phyloP scores from a whole-genome alignment of 108 stramenopile genomes.

The Cylindrotheca closterium region DNA sequence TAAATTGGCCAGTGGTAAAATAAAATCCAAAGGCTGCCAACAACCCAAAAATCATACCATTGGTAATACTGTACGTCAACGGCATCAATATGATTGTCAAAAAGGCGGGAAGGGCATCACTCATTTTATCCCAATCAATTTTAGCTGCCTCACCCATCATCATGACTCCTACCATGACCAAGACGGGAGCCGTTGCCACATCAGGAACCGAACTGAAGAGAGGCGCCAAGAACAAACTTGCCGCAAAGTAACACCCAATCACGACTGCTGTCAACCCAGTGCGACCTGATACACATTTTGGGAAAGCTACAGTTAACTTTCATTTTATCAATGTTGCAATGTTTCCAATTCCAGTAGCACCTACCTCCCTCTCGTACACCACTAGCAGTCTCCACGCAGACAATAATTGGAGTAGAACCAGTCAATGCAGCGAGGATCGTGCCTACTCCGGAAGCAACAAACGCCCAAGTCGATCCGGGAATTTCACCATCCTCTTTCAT shows the following conservation, averaged over 20 bases:
- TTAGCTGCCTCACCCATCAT: conserved; percentile 54
- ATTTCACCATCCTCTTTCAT: conserved; percentile 41
- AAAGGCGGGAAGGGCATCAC: conserved; percentile 58
- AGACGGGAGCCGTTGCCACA: conserved; percentile 54
- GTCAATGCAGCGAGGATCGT: conserved; percentile 44
- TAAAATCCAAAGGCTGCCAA: conserved; percentile 28
- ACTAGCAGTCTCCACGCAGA: conserved; percentile 50
- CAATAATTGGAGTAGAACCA: conserved; percentile 59
- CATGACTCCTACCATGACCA: conserved; percentile 55
- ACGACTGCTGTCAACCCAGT: conserved; percentile 62
- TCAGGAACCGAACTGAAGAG: conserved; percentile 47
- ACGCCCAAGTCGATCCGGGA: conserved; percentile 48
- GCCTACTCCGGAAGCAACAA: conserved; percentile 37
- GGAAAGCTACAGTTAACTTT: too few species aligned
- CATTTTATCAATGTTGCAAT: too few species aligned
- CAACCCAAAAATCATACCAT: conserved; percentile 56
- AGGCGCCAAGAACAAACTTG: conserved; percentile 53
- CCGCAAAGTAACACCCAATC: conserved; percentile 45
- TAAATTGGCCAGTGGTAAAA: conserved; percentile 19
- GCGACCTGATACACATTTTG: too few species aligned
- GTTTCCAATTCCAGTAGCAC: too few species aligned
- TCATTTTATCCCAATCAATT: conserved; percentile 54
- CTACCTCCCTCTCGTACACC: conserved; percentile 69
- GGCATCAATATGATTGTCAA: conserved; percentile 61
- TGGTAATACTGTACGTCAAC: conserved; percentile 64